Base-by-base conservation (phyloP, 2,329 filamentous ascomycete genomes). In the Magnaporthales sp. region DNA sequence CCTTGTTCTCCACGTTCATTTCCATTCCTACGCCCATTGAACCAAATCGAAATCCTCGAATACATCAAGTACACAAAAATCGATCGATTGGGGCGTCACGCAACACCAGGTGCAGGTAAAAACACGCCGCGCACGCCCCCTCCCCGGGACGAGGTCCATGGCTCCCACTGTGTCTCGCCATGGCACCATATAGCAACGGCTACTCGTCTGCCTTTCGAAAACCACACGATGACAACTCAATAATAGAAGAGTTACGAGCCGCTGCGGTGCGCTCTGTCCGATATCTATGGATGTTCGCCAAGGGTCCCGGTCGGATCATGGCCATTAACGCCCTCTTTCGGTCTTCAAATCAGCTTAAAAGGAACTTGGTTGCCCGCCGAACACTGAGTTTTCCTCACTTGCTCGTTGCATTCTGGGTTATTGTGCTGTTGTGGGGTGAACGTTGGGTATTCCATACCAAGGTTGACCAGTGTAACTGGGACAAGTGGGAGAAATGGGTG, bases 401-500 rank as follows among this genome's bases (percentile, higher is more conserved):
- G 19, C 76, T 96, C 70, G 86, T 91, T 22, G 74, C 85, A 13
- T 68, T 93, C 62, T 99, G 95, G 94, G 72, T 93, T 56, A 76
- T 91, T 26, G 83, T 91, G 24, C 73, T 99, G 69, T 86, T 95
- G 70, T 95, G 91, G 87, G 93, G 94, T 1, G 95, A 99, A 80
- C 83, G 91, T 68, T 90, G 86, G 77, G 84, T 89, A 46, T 98
- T 96, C 76, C 82, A 84, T 66, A 86, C 85, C 69, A 88, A 85
- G 68, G 86, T 97, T 19, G 80, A 85, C 67, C 83, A 80, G 65
- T 99, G 95, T 77, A 80, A 85, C 66, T 99, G 95, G 95, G 83
- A 86, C 46, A 85, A 85, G 56, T 99, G 95, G 95, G 95, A 99
- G 81, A 84, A 86, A 77, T 99, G 95, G 93, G 93, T 96, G 82